phyloP scores from a whole-genome alignment of 768 basidiomycete species.

The Bullera alba region DNA sequence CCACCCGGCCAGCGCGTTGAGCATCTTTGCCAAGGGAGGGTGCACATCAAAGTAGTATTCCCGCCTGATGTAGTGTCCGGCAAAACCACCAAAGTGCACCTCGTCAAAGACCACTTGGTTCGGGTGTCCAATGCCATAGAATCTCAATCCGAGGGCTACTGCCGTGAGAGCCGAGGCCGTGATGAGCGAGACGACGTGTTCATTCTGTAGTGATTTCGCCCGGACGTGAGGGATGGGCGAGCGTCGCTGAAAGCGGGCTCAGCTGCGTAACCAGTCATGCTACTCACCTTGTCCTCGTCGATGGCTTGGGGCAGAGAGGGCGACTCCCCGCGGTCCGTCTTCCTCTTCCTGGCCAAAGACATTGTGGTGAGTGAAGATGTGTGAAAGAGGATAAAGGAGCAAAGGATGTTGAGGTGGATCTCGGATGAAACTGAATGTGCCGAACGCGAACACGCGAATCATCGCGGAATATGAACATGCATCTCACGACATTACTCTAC shows the following conservation, averaged over 20 bases:
- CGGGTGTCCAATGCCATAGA: conserved; percentile 90
- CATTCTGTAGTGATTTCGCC: conserved; percentile 6
- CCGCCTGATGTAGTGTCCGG: conserved; percentile 80
- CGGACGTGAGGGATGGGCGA: not conserved
- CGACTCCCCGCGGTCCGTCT: conserved; percentile 2
- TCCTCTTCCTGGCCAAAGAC: conserved; percentile 13
- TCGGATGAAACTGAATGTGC: no score
- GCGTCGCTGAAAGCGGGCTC: not conserved
- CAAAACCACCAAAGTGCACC: conserved; percentile 98
- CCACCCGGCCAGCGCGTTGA: conserved; percentile 91
- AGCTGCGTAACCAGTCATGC: not conserved
- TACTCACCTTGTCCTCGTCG: conserved; percentile 13
- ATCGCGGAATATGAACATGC: no score
- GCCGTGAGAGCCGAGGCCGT: conserved; percentile 50
- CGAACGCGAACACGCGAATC: no score
- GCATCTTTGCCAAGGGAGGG: conserved; percentile 90
- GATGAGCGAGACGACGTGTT: conserved; percentile 18
- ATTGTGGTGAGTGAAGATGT: no score
- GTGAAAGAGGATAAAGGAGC: no score
- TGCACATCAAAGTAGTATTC: conserved; percentile 99
- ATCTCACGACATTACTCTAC: no score
- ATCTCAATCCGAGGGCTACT: conserved; percentile 73
- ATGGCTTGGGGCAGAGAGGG: conserved; percentile 5
- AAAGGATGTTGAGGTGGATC: no score
- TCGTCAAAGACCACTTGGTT: conserved; percentile 97